These are phyloP conservation scores for Fusarium algeriense DNA, from an alignment of 2,329 filamentous ascomycete species.

Conservation along the genomic window DNA sequence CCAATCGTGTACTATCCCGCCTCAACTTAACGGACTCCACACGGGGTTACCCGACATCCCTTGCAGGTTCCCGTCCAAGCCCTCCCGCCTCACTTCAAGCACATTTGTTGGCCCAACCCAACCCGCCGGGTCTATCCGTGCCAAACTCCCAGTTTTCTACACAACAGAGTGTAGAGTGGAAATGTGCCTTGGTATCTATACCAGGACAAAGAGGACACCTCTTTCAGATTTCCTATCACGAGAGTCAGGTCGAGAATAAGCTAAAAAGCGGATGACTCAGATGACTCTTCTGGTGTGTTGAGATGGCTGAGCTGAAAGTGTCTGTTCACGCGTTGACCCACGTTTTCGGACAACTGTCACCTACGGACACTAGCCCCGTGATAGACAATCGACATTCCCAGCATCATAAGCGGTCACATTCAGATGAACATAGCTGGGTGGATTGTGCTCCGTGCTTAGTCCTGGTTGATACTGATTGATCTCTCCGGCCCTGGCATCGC, in stretches of 20 bases:
- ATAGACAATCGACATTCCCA: constrained; percentile 29
- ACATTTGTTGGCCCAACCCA: constrained; percentile 32
- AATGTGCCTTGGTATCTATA: not conserved
- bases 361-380: constrained; percentile 20
- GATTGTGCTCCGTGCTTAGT: constrained; percentile 43
- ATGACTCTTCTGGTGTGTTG: not conserved
- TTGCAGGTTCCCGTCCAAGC: constrained; percentile 37
- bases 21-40: constrained; percentile 43
- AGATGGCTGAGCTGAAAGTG: constrained; percentile 29
- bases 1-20: constrained; percentile 49
- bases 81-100: constrained; percentile 46
- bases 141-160: constrained; percentile 2
- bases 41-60: constrained; percentile 48
- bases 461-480: constrained; percentile 35
- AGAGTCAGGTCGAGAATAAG: not conserved
- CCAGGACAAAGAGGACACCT: not conserved
- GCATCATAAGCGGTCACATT: constrained; percentile 23
- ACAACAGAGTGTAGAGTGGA: not conserved
- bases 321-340: constrained; percentile 24
- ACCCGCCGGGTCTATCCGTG: constrained; percentile 34
- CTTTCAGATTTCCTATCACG: not conserved
- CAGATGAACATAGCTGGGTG: constrained; percentile 16
- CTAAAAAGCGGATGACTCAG: not conserved
- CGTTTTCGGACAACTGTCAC: constrained; percentile 30
- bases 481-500: constrained; percentile 22